Conservation (phyloP, 495 filamentous ascomycete species). For the Aspergillus sparsus region DNA sequence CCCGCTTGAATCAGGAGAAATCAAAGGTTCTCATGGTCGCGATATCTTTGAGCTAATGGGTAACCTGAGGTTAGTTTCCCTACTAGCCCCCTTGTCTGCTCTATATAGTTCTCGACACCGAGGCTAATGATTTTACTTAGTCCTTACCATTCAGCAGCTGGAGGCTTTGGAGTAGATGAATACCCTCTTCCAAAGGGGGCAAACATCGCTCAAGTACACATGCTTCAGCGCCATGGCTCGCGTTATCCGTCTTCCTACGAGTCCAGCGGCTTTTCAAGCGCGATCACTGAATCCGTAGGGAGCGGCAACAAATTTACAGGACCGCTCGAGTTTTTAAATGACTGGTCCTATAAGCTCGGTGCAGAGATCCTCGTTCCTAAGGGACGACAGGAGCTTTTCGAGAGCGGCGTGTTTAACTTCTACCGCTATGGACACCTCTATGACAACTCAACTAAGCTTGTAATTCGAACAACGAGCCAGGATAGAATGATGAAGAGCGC, state of each 20-base stretch:
- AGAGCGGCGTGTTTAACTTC: constrained; percentile 54
- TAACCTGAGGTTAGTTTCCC: constrained; percentile 33
- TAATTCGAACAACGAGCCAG: constrained; percentile 61
- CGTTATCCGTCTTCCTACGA: constrained; percentile 42
- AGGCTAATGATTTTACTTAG: constrained; percentile 2
- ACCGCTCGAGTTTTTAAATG: constrained; percentile 50
- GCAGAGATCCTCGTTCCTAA: constrained; percentile 53
- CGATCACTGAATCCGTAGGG: constrained; percentile 34
- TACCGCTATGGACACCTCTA: constrained; percentile 64
- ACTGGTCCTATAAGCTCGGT: constrained; percentile 49
- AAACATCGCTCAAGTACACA: constrained; percentile 56
- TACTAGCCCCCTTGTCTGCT: no score
- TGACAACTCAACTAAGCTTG: constrained; percentile 60
- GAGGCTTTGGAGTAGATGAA: constrained; percentile 58
- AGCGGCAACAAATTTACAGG: constrained; percentile 43
- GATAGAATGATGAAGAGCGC: constrained; percentile 51
- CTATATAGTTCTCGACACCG: not conserved
- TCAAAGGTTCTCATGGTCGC: constrained; percentile 47
- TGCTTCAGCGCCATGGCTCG: constrained; percentile 48
- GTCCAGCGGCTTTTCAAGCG: constrained; percentile 17
- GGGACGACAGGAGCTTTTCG: constrained; percentile 53
- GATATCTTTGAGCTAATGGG: constrained; percentile 61
- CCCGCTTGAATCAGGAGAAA: constrained; percentile 58
- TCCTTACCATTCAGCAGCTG: constrained; percentile 25
- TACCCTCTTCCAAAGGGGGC: constrained; percentile 54